Percentiles rank a stretch among this genome's conserved stretches.
Conservation (phyloP, 176 grass and related monocot genomes). For the Cenchrus purpureus region DNA sequence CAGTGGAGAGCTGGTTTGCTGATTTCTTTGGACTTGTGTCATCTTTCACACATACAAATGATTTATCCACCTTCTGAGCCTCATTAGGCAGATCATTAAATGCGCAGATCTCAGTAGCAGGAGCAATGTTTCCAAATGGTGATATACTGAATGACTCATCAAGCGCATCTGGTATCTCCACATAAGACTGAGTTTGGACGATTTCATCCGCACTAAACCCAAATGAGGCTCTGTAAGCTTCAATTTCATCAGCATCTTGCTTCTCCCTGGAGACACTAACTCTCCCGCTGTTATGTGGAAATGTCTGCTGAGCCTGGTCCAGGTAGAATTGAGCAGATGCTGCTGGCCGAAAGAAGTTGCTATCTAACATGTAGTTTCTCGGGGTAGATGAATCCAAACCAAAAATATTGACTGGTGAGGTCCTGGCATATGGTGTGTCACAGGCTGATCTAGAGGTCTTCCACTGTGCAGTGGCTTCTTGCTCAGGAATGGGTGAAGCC, state of each 20-base stretch:
- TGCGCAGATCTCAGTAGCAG: constrained; percentile 44
- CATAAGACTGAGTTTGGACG: constrained; percentile 68
- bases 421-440: constrained; percentile 77
- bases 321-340: constrained; percentile 84
- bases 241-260: constrained; percentile 87
- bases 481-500: constrained; percentile 63
- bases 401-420: constrained; percentile 72
- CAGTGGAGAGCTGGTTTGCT: constrained; percentile 40
- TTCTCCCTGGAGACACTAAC: constrained; percentile 94
- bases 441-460: constrained; percentile 76
- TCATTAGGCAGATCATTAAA: constrained; percentile 48
- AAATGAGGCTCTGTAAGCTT: constrained; percentile 99
- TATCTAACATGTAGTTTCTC: constrained; percentile 74
- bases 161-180: constrained; percentile 67
- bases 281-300: constrained; percentile 71
- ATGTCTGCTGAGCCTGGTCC: constrained; percentile 89
- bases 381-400: constrained; percentile 68
- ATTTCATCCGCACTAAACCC: constrained; percentile 99
- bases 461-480: constrained; percentile 64
- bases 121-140: constrained; percentile 71
- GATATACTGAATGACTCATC: constrained; percentile 95
- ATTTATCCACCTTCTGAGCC: constrained; percentile 54
- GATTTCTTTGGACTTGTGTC: constrained; percentile 49
- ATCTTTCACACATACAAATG: constrained; percentile 39
- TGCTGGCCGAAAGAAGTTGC: constrained; percentile 75